phyloP scores from a whole-genome alignment of 2,329 filamentous ascomycete genomes.

The Cordyceps cicadae region DNA sequence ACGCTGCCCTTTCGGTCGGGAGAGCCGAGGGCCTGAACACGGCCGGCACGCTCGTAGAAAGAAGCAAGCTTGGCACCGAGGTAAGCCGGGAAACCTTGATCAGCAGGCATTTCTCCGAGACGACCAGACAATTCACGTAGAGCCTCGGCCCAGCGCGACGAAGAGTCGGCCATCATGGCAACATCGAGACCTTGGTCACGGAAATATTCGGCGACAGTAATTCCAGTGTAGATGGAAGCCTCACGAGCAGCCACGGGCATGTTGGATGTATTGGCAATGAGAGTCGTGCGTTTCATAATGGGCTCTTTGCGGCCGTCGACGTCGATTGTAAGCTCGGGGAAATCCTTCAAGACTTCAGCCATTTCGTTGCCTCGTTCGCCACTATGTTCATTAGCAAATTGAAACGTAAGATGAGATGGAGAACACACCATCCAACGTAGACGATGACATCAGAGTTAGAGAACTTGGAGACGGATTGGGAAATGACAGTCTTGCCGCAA shows the following conservation, averaged over 20 bases:
- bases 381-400: constrained; percentile 16
- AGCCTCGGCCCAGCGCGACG: constrained; percentile 96
- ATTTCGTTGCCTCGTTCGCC: constrained; percentile 98
- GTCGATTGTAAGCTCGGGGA: constrained; percentile 93
- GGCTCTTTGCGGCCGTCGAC: constrained; percentile 91
- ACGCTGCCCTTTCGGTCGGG: constrained; percentile 86
- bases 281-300: constrained; percentile 98
- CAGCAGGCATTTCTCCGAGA: constrained; percentile 98
- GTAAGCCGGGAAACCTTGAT: constrained; percentile 98
- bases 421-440: constrained; percentile 65
- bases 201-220: constrained; percentile 94
- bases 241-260: constrained; percentile 99
- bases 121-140: constrained; percentile 97
- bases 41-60: constrained; percentile 97
- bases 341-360: constrained; percentile 99
- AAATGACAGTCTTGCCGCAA: constrained; percentile 98
- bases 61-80: constrained; percentile 93
- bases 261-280: constrained; percentile 99
- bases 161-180: constrained; percentile 99
- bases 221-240: constrained; percentile 96
- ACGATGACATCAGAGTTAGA: constrained; percentile 99
- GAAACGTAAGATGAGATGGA: constrained; percentile 21
- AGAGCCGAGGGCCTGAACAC: constrained; percentile 75
- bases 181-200: constrained; percentile 94
- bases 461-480: constrained; percentile 97